A percentile compares a stretch with the other conserved stretches of the same genome.
Conservation (phyloP, 73 alveolate species). For the Breviolum minutum region DNA sequence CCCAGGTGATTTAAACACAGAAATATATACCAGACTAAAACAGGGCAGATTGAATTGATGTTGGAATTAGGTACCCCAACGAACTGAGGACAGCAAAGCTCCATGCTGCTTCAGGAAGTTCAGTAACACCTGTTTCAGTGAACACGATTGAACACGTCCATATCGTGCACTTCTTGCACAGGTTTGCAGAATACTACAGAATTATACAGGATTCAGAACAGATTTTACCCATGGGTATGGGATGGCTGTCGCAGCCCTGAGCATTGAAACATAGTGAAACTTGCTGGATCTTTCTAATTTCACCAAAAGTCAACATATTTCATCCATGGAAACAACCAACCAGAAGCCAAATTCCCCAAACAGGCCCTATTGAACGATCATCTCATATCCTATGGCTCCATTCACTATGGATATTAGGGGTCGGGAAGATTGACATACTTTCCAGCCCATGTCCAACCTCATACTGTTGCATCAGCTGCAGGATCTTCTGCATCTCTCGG, state of each 20-base stretch:
- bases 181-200: too few species aligned
- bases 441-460: slow-evolving; percentile 34
- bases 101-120: slow-evolving; percentile 98
- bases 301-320: too few species aligned
- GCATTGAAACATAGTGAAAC: too few species aligned
- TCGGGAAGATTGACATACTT: not conserved
- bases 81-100: slow-evolving; percentile 95
- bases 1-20: too few species aligned
- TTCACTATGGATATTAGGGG: not conserved
- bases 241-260: too few species aligned
- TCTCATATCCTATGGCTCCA: not conserved
- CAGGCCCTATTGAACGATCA: not conserved
- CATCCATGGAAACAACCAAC: too few species aligned
- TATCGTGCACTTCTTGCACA: too few species aligned
- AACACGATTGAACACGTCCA: slow-evolving; percentile 13
- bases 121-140: slow-evolving; percentile 96
- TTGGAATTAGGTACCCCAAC: not conserved
- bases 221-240: too few species aligned
- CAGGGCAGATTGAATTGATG: not conserved
- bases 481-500: slow-evolving; percentile 90
- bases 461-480: slow-evolving; percentile 84
- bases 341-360: too few species aligned
- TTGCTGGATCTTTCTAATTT: too few species aligned
- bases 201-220: too few species aligned
- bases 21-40: too few species aligned